Percentiles rank a stretch among this genome's conserved stretches.
These are phyloP conservation scores for Trichoderma sp. DNA, from an alignment of 2,329 filamentous ascomycete genomes.

Conservation along the genomic window DNA sequence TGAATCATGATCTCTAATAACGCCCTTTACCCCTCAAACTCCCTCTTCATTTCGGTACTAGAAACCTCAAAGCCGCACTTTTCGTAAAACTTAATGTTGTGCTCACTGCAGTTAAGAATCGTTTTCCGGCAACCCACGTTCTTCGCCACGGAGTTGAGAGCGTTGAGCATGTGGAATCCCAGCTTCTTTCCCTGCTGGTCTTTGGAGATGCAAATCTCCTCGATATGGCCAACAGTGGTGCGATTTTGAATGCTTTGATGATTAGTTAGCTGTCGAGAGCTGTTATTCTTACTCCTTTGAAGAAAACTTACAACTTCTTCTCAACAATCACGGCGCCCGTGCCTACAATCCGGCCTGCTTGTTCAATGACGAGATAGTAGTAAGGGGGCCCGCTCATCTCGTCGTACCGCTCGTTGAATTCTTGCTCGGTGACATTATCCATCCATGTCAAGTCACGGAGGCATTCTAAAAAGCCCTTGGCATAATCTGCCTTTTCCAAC, in stretches of 20 bases:
- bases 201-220: slow-evolving; percentile 80
- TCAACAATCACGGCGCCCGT: slow-evolving; percentile 78
- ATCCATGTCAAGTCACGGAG: slow-evolving; percentile 77
- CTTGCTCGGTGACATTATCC: slow-evolving; percentile 67
- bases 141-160: slow-evolving; percentile 72
- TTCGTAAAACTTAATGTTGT: slow-evolving; percentile 77
- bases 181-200: slow-evolving; percentile 82
- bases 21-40: slow-evolving; percentile 12
- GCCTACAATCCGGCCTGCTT: slow-evolving; percentile 67
- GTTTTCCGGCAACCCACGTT: slow-evolving; percentile 80
- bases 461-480: slow-evolving; percentile 73
- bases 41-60: slow-evolving; percentile 33
- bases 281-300: not conserved
- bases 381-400: slow-evolving; percentile 61
- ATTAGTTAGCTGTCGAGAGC: not conserved
- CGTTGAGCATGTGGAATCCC: slow-evolving; percentile 75
- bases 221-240: slow-evolving; percentile 75
- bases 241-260: slow-evolving; percentile 63
- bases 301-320: slow-evolving; percentile 68
- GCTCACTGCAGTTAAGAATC: slow-evolving; percentile 77
- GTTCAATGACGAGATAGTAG: slow-evolving; percentile 72
- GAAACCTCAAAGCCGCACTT: slow-evolving; percentile 36
- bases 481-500: slow-evolving; percentile 68
- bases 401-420: slow-evolving; percentile 71
- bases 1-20: not conserved